Base-by-base conservation (phyloP, 257 asterid genomes). In the Scutellaria minor region DNA sequence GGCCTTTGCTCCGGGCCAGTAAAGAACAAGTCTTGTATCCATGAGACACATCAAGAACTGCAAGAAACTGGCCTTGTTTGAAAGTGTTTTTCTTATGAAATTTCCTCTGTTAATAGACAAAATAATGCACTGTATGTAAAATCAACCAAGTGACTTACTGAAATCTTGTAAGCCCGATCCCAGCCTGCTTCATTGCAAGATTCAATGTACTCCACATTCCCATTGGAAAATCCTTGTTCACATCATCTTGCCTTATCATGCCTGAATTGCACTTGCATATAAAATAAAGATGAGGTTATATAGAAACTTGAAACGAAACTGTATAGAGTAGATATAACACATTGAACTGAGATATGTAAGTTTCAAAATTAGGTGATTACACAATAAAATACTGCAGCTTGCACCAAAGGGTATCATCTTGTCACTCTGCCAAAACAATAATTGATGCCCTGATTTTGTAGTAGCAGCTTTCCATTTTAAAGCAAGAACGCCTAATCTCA, bases 1-100 rank as follows among this genome's bases (percentile, higher is more conserved):
- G 80, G 92, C 90, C 10, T 89, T 91, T 72, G 91, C 92, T 39
- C 83, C 82, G 6, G 90, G 89, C 10, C 92, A 83, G 88, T 83
- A 15, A 69, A 59, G 15, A 35, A 11, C 1, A n/a, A 9, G 52
- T 9, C 52, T 8, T 44, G 8, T 15, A 62, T 62, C 35, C 47
- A 37, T 59, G 65, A 59, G 15, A 39, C 54, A 48, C 42, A 12
- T 44, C 66, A 63, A 64, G 40, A 55, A 68, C 11, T 74, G 35
- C 74, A 47, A 66, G 3, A 53, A 20, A 9, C 24, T 52, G 27
- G 42, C 68, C 46, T 72, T 22, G 7, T 54, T 54, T 3, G 18
- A 62, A 46, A 1, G 37, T 60, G 51, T 11, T 70, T 50, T 12
- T 45, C 44, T 40, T 40, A 64, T 42, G 40, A 45, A 61, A 73